These are phyloP conservation scores for Lepraria neglecta DNA, from an alignment of 495 filamentous ascomycete genomes.

Conservation along the genomic window DNA sequence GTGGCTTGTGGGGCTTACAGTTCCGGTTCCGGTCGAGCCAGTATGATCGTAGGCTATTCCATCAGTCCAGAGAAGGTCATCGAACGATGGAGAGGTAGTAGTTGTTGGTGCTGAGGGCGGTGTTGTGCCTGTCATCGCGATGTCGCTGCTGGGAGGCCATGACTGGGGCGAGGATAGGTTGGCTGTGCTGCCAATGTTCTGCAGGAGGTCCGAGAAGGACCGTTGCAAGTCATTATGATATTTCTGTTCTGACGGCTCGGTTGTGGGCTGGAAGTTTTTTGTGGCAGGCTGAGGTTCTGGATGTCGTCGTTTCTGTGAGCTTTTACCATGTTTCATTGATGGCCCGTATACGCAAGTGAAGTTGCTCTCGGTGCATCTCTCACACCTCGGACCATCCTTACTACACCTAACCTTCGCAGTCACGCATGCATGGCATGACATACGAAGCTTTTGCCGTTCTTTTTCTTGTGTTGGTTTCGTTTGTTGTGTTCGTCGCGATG, in stretches of 20 bases:
- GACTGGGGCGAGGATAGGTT: not conserved
- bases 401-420: slow-evolving; percentile 33
- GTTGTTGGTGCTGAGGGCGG: not conserved
- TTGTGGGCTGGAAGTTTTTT: not conserved
- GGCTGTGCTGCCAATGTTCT: not conserved
- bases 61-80: not conserved
- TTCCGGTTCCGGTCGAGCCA: not conserved
- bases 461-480: not conserved
- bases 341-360: slow-evolving; percentile 28
- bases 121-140: not conserved
- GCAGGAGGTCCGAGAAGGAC: not conserved
- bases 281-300: not conserved
- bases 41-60: not conserved
- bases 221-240: slow-evolving; percentile 5
- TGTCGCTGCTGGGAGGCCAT: not conserved
- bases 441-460: slow-evolving; percentile 5
- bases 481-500: not conserved
- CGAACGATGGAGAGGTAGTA: not conserved
- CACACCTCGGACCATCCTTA: slow-evolving; percentile 30
- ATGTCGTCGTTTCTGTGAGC: not conserved
- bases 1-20: not conserved
- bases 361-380: slow-evolving; percentile 25
- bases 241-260: not conserved
- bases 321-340: slow-evolving; percentile 30
- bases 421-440: slow-evolving; percentile 29